Base-by-base conservation (phyloP, 2,329 filamentous ascomycete genomes). In the Pseudogymnoascus sp. region DNA sequence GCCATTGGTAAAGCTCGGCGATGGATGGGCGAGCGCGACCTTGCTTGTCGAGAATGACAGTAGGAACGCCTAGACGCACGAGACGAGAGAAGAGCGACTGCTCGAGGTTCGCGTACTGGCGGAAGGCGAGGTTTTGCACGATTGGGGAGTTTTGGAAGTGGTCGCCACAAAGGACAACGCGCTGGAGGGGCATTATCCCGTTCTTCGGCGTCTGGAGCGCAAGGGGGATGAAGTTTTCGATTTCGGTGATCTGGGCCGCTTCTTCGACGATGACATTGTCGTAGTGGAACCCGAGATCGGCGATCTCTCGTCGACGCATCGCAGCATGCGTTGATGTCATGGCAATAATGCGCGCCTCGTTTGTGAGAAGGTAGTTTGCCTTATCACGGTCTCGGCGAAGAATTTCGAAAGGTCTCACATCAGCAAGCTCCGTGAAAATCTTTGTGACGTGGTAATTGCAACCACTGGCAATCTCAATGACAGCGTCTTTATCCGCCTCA, bases 271-370 rank as follows among this genome's bases (percentile, higher is more conserved):
- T 82, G 11, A 99, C 89, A 66, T 96, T 99, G 77, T 97, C 92
- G 69, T 99, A 99, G 67, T 91, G 90, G 75, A 99, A 99, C 14
- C 92, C 92, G n/a, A 97, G 81, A 14, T 84, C 82, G 0, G 91
- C 88, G 68, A 99, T 97, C 69, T 97, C 93, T 65, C 90, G 86
- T 64, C 93, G 82, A 64, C 91, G 86, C 82, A 99, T 99, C 1
- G 94, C 94, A 4, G 94, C 95, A 73, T 99, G 94, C 0, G 95
- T 99, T 3, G 92, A 95, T 15, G 94, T 99, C 95, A 99, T 99
- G 62, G 94, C 95, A 66, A 99, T 88, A 64, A 99, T 94, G 36
- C 94, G 87, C n/a, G 95, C 95, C 75, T 97, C 93, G 69, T 91
- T 97, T 5, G 91, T 88, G 35, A 99, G 82, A 5, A 99, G 84